Evolutionary conservation across 2,329 filamentous ascomycete species (phyloP).

Genomic region (Pseudogymnoascus sp.): DNA sequence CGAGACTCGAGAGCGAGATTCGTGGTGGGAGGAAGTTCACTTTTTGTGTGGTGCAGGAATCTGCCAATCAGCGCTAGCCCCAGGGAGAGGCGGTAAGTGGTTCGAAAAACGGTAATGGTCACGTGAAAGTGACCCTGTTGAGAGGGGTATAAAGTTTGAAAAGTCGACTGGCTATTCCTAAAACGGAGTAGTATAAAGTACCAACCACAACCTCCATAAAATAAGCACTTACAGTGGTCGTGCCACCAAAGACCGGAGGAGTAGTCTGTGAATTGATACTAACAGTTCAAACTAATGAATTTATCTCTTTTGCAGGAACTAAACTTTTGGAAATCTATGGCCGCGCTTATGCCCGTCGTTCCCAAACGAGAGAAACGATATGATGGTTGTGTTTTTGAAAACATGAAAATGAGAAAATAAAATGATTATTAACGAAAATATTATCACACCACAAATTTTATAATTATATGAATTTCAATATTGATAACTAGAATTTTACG

Average conservation of each 20-base stretch:
- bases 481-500: not conserved
- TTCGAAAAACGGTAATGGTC: not conserved
- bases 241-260: not conserved
- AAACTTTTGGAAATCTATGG: not conserved
- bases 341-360: too few relatives aligned
- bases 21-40: constrained; percentile 3
- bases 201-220: not conserved
- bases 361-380: not conserved
- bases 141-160: constrained; percentile 2
- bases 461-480: not conserved
- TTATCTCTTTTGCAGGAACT: not conserved
- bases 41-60: constrained; percentile 8
- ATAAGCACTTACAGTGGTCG: not conserved
- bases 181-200: not conserved
- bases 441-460: not conserved
- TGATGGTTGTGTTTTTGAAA: not conserved
- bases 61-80: constrained; percentile 4
- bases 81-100: constrained; percentile 3
- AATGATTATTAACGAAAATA: not conserved
- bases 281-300: not conserved
- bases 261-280: not conserved
- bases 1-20: constrained; percentile 5
- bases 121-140: not conserved
- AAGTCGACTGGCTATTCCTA: not conserved
- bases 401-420: not conserved